Evolutionary conservation across 768 basidiomycete species (phyloP), one percentile per base, ranked within the genome.

Genomic region (Termitomyces sp.): DNA sequence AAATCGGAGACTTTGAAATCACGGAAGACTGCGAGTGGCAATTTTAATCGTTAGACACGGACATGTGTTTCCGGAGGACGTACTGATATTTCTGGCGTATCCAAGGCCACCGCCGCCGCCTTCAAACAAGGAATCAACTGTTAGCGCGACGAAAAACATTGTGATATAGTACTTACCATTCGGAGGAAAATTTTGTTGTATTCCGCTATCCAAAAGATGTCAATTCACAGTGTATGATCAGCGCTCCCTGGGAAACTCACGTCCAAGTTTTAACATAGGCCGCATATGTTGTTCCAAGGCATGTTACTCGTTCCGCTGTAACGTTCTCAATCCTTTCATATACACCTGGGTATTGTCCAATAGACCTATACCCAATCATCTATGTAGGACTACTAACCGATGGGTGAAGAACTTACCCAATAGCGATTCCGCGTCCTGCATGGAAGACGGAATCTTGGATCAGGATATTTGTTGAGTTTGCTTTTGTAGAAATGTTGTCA

Each of bases 391-490:
- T 38, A 32, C 9, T 1, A 1, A 59, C 7, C 36, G 50, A 36
- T 5, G 20, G 28, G 40, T 9, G 16, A 24, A 39, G 28, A n/a
- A 32, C 58, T 28, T n/a, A 68, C 65, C 78, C 78, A 50, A 78
- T 76, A 15, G 78, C 76, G 44, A 79, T 73, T 42, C 78, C 78
- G 3, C 72, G 71, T 4, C 77, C 77, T 32, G 71, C 71, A 57
- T 72, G 66, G 58, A 78, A 78, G 3, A 71, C 68, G 18, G 71
- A 73, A 62, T 79, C 75, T 38, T 73, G 68, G n/a, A 75, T 74
- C 53, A 75, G 67, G 33, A 78, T 78, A 55, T 75, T 71, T n/a
- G 77, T 75, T 4, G 75, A 75, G 60, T 79, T 79, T 8, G 75
- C 76, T 59, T 79, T 78, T 33, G 74, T 63, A 7, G 76, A 73